Conservation (phyloP, 345 rosid species). For the Hirschfeldia incana region DNA sequence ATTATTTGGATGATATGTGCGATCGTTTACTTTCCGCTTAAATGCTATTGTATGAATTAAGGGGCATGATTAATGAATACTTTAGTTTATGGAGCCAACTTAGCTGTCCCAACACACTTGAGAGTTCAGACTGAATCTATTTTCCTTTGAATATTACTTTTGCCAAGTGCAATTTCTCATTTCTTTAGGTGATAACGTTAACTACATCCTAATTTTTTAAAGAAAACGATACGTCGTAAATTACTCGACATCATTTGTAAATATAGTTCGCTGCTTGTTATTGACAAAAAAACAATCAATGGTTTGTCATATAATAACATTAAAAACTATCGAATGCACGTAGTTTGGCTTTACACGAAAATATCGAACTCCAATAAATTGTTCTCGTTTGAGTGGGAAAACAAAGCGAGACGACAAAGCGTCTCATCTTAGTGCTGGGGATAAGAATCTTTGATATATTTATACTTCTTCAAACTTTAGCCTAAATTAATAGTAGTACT, state of each 20-base stretch:
- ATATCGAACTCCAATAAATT: not conserved
- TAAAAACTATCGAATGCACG: not conserved
- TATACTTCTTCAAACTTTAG: conserved; percentile 17
- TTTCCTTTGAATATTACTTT: no score
- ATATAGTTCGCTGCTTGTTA: not conserved
- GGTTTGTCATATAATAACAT: not conserved
- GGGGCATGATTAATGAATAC: conserved; percentile 7
- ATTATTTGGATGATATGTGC: not conserved
- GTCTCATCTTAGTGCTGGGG: conserved; percentile 26
- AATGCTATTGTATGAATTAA: conserved; percentile 15
- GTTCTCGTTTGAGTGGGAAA: conserved; percentile 35
- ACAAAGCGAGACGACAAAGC: conserved; percentile 35
- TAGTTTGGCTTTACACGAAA: not conserved
- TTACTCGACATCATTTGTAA: not conserved
- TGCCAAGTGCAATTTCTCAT: not conserved
- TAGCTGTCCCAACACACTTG: conserved; percentile 14
- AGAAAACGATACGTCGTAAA: not conserved
- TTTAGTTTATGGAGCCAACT: conserved; percentile 10
- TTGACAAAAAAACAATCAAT: not conserved
- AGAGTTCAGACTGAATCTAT: not conserved
- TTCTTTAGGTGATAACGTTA: not conserved
- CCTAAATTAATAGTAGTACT: not conserved
- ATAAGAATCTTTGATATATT: conserved; percentile 21
- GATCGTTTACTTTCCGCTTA: conserved; percentile 3
- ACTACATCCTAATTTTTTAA: no score